Evolutionary conservation across 768 basidiomycete species (phyloP).

Genomic region (Paxillus involutus): DNA sequence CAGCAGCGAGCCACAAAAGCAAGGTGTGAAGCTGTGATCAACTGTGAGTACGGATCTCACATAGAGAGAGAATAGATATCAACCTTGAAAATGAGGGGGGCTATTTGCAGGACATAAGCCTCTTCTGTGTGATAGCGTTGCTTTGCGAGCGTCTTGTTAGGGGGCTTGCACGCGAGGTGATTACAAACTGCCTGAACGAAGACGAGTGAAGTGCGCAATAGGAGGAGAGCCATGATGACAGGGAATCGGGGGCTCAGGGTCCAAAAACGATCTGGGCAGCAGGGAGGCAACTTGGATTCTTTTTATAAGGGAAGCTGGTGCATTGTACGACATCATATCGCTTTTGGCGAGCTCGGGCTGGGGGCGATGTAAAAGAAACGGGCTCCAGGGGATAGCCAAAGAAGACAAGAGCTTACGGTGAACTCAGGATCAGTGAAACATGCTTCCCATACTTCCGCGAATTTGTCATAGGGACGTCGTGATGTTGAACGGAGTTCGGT

Average conservation of each 20-base stretch:
- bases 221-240: slow-evolving; percentile 43
- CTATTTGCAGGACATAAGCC: slow-evolving; percentile 52
- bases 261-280: neutral
- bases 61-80: neutral
- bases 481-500: neutral
- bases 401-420: neutral
- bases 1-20: slow-evolving; percentile 49
- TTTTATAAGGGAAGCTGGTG: slow-evolving; percentile 18
- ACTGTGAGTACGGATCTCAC: neutral
- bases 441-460: neutral
- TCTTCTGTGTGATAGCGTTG: slow-evolving; percentile 54
- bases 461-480: neutral
- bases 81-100: slow-evolving; percentile 57
- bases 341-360: slow-evolving; percentile 1
- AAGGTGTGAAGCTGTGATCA: slow-evolving; percentile 45
- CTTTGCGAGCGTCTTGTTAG: slow-evolving; percentile 52
- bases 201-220: slow-evolving; percentile 45
- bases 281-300: neutral
- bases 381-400: neutral
- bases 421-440: neutral
- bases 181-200: slow-evolving; percentile 50
- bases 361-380: neutral
- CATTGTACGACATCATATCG: neutral
- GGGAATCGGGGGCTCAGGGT: neutral
- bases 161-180: slow-evolving; percentile 53